phyloP scores from a whole-genome alignment of 768 basidiomycete genomes.

The Pisolithus microcarpus region DNA sequence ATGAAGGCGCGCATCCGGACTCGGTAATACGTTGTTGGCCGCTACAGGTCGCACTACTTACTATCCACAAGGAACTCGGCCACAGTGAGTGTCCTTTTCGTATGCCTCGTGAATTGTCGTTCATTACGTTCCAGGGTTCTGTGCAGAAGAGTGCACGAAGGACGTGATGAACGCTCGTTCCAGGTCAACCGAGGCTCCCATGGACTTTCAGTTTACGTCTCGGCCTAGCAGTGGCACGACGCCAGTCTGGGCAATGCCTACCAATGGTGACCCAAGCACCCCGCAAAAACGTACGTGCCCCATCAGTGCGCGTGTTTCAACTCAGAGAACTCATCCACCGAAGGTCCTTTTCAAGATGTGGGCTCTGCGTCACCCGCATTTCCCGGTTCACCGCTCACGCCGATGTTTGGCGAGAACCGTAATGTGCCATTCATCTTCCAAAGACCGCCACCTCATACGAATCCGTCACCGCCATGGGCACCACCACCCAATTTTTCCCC shows the following conservation, averaged over 20 bases:
- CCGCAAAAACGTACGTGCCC: slow-evolving; percentile 59
- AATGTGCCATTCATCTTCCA: slow-evolving; percentile 72
- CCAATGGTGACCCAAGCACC: slow-evolving; percentile 41
- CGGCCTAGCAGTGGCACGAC: slow-evolving; percentile 44
- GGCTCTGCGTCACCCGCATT: slow-evolving; percentile 28
- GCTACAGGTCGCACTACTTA: no score
- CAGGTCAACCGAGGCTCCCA: slow-evolving; percentile 74
- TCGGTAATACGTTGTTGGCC: slow-evolving; percentile 4
- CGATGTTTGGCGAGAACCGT: slow-evolving; percentile 57
- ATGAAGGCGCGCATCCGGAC: slow-evolving; percentile 7
- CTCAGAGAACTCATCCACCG: slow-evolving; percentile 21
- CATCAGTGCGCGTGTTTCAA: slow-evolving; percentile 7
- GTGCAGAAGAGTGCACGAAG: neutral
- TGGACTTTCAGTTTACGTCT: slow-evolving; percentile 85
- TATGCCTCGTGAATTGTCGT: neutral
- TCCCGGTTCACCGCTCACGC: slow-evolving; percentile 32
- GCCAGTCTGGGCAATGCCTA: slow-evolving; percentile 48
- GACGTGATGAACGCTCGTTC: slow-evolving; percentile 19
- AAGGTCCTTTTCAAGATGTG: slow-evolving; percentile 41
- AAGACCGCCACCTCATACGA: slow-evolving; percentile 38
- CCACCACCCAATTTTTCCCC: slow-evolving; percentile 58
- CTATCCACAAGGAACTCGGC: no score
- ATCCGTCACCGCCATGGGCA: slow-evolving; percentile 50
- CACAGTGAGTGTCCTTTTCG: neutral
- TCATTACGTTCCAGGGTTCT: neutral